A percentile compares a stretch with the other conserved stretches of the same genome.
Evolutionary conservation across 139 green algal species (phyloP).

Genomic region (Chlamydomonas sp.): DNA sequence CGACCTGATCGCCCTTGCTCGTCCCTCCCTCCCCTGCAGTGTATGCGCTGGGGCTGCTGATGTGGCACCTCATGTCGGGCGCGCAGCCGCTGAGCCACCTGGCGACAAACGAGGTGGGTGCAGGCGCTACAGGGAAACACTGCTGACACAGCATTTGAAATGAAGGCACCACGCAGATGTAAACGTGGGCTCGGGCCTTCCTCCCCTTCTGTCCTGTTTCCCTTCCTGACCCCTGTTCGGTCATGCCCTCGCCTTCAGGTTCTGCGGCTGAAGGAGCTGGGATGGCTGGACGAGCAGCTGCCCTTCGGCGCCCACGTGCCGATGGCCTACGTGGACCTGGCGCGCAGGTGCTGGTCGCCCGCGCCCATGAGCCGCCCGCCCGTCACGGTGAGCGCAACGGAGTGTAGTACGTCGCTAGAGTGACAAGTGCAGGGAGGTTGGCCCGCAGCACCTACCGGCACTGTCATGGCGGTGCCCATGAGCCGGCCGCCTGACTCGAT

Average conservation of each 20-base stretch:
- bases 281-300: conserved; percentile 29
- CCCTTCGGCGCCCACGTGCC: conserved; percentile 21
- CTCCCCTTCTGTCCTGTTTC: no score
- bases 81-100: conserved; percentile 20
- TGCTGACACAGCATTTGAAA: no score
- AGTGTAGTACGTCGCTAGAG: background rate
- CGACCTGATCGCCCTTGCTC: background rate
- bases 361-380: conserved; percentile 6
- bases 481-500: no score
- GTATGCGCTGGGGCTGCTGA: conserved; percentile 27
- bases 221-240: no score
- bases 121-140: background rate
- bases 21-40: background rate
- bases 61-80: conserved; percentile 35
- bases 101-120: background rate
- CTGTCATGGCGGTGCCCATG: no score
- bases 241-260: background rate
- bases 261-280: conserved; percentile 22
- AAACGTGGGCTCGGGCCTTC: no score
- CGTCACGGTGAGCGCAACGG: background rate
- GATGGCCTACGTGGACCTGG: background rate
- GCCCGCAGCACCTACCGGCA: no score
- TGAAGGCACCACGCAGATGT: no score
- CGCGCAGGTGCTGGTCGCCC: conserved; percentile 8
- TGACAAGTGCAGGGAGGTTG: background rate